Evolutionary conservation across 371 early-diverging fungal species (phyloP).

Genomic region (Haplosporangium sp.): DNA sequence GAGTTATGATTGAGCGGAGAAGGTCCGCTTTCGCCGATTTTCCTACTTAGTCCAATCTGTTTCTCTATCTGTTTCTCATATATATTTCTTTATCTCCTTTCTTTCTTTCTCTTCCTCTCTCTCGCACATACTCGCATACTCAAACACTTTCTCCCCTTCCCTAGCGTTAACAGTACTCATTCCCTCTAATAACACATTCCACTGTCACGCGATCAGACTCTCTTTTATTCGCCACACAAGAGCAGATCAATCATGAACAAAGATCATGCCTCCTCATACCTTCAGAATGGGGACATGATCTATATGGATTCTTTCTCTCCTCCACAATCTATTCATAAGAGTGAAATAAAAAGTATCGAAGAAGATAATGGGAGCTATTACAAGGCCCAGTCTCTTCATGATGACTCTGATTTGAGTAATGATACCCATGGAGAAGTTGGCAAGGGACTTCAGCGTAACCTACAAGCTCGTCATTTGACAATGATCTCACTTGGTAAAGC

Average conservation of each 20-base stretch:
- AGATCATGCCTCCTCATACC: neutral
- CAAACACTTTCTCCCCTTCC: neutral
- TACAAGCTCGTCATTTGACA: conserved; percentile 79
- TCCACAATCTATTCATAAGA: conserved; percentile 6
- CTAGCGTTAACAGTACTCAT: neutral
- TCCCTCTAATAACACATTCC: neutral
- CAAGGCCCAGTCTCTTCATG: conserved; percentile 18
- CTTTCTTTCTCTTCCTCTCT: neutral
- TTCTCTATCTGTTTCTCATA: neutral
- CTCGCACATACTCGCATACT: neutral
- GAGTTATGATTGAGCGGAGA: neutral
- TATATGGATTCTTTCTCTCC: conserved; percentile 3
- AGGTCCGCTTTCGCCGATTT: neutral
- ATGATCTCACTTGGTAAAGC: conserved; percentile 81
- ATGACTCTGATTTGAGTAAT: conserved; percentile 35
- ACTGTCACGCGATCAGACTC: neutral
- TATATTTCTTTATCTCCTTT: neutral
- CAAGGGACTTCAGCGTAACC: conserved; percentile 65
- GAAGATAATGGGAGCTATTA: neutral
- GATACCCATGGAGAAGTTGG: conserved; percentile 24
- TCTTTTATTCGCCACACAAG: neutral
- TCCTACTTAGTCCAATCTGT: too few species aligned
- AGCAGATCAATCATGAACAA: neutral
- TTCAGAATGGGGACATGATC: conserved; percentile 10
- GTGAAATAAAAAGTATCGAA: conserved; percentile 1